phyloP scores from a whole-genome alignment of 208 protist genomes.

The Strigomonas culicis region DNA sequence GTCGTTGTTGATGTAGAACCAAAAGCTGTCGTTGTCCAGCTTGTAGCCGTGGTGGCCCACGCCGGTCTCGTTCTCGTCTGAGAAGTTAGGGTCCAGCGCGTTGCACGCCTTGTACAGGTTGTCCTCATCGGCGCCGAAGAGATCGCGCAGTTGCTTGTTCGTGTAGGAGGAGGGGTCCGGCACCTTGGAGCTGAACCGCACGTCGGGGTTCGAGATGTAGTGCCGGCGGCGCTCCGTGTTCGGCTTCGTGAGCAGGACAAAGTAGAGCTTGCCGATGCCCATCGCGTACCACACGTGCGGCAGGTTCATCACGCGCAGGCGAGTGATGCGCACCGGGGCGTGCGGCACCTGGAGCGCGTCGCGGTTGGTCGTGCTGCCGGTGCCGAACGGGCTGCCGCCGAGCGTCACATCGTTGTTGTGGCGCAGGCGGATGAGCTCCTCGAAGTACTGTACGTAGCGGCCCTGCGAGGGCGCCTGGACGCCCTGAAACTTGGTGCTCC shows the following conservation, averaged over 20 bases:
- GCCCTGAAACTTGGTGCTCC: slow-evolving; percentile 49
- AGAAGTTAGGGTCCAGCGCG: slow-evolving; percentile 20
- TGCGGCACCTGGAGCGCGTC: slow-evolving; percentile 14
- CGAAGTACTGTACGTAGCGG: slow-evolving; percentile 85
- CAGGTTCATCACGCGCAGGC: slow-evolving; percentile 46
- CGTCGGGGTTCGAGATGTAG: slow-evolving; percentile 49
- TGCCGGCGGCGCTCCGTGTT: slow-evolving; percentile 54
- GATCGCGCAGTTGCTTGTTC: slow-evolving; percentile 52
- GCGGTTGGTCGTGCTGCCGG: neutral
- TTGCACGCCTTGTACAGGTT: slow-evolving; percentile 28
- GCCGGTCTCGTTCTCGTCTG: slow-evolving; percentile 8
- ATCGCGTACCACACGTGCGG: slow-evolving; percentile 42
- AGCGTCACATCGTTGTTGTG: neutral
- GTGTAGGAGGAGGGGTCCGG: slow-evolving; percentile 47
- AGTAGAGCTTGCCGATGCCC: slow-evolving; percentile 62
- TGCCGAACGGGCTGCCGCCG: slow-evolving; percentile 1
- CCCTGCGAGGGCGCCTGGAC: slow-evolving; percentile 80
- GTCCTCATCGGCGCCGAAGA: slow-evolving; percentile 52
- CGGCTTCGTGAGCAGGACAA: slow-evolving; percentile 52
- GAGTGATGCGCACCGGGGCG: slow-evolving; percentile 21
- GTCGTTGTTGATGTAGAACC: slow-evolving; percentile 6
- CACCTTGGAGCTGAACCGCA: slow-evolving; percentile 43
- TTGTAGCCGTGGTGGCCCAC: slow-evolving; percentile 7
- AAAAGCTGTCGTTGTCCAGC: slow-evolving; percentile 15
- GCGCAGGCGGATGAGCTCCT: slow-evolving; percentile 37